Evolutionary conservation across 169 alveolate genomes (phyloP).

Genomic region (Plasmodium vivax): DNA sequence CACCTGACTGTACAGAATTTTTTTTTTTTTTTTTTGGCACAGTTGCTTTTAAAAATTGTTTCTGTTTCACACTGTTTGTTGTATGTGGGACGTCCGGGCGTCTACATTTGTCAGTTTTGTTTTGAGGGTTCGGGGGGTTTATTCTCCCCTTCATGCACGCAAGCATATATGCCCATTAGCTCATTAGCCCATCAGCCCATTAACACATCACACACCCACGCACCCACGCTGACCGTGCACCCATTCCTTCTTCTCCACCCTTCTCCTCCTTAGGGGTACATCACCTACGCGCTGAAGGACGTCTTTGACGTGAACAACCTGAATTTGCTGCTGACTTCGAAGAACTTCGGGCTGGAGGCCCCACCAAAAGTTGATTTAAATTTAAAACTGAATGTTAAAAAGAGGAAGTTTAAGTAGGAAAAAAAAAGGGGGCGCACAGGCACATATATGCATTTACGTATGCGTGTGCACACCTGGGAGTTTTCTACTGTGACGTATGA

Average conservation of each 20-base stretch:
- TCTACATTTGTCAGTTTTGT: slow-evolving; percentile 1
- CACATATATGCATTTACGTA: neutral
- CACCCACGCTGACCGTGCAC: neutral
- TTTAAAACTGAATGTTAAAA: slow-evolving; percentile 85
- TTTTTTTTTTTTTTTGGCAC: slow-evolving; percentile 12
- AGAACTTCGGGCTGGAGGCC: slow-evolving; percentile 94
- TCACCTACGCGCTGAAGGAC: slow-evolving; percentile 96
- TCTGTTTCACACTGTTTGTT: neutral
- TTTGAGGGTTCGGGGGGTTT: neutral
- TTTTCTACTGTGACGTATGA: neutral
- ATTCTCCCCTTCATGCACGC: neutral
- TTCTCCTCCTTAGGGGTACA: slow-evolving; percentile 88
- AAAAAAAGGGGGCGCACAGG: neutral
- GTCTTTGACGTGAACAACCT: slow-evolving; percentile 96
- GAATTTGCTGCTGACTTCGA: slow-evolving; percentile 95
- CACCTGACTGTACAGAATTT: neutral
- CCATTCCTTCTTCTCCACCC: neutral
- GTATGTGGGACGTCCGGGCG: neutral
- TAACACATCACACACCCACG: too few relatives aligned
- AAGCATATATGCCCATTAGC: neutral
- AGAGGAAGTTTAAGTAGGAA: slow-evolving; percentile 66
- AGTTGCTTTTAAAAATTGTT: neutral
- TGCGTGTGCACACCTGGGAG: neutral
- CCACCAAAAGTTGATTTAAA: slow-evolving; percentile 97
- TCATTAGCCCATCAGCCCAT: neutral